phyloP scores from a whole-genome alignment of 805 yeast species.

The Metschnikowia reukaufii region DNA sequence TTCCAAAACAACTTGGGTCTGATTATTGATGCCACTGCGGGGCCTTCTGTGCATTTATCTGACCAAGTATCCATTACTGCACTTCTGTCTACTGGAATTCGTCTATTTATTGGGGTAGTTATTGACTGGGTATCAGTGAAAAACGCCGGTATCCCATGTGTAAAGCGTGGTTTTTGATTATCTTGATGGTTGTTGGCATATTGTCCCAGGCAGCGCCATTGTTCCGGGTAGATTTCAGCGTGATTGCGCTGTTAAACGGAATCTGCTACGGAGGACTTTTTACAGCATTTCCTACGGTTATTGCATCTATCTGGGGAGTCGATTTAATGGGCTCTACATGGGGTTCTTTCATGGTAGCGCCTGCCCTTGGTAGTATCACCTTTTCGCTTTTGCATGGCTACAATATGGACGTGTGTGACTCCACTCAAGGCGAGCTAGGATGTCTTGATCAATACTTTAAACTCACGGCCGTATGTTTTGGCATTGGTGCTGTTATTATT shows the following conservation, averaged over 20 bases:
- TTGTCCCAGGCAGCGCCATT: constrained; percentile 29
- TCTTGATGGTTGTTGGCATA: constrained; percentile 28
- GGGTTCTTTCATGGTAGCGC: constrained; percentile 87
- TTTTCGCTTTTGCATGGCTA: constrained; percentile 72
- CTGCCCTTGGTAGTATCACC: constrained; percentile 74
- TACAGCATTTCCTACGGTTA: constrained; percentile 82
- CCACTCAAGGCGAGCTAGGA: constrained; percentile 10
- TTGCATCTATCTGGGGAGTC: constrained; percentile 84
- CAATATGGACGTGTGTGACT: constrained; percentile 50
- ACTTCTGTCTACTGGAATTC: constrained; percentile 63
- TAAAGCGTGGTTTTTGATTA: constrained; percentile 34
- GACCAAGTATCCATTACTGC: constrained; percentile 63
- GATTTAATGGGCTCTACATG: constrained; percentile 89
- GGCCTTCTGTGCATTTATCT: constrained; percentile 26
- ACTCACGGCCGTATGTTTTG: constrained; percentile 26
- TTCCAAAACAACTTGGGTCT: constrained; percentile 83
- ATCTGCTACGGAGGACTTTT: constrained; percentile 78
- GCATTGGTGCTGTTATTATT: constrained; percentile 26
- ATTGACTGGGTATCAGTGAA: constrained; percentile 57
- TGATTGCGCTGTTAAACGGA: constrained; percentile 58
- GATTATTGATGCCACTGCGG: constrained; percentile 47
- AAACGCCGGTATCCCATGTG: constrained; percentile 29
- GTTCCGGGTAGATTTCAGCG: constrained; percentile 17
- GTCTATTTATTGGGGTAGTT: constrained; percentile 65
- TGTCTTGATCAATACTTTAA: constrained; percentile 32